These are phyloP conservation scores for Apiospora pterosperma DNA, from an alignment of 2,329 filamentous ascomycete genomes.

Conservation along the genomic window DNA sequence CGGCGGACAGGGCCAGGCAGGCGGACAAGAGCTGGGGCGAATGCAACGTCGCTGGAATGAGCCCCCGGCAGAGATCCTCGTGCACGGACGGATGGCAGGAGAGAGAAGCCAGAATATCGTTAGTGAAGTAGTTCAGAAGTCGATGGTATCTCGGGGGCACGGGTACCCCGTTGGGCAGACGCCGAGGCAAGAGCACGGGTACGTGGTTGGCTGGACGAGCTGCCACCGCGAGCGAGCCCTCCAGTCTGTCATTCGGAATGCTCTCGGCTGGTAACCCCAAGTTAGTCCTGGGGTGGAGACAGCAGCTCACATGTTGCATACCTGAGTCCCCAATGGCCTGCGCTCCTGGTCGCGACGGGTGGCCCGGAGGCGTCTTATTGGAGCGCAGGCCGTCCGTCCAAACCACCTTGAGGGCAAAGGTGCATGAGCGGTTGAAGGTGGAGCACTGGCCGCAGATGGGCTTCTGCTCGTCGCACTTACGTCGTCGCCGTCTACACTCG, in stretches of 20 bases:
- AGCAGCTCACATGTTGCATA: neutral
- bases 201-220: neutral
- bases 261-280: neutral
- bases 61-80: constrained; percentile 16
- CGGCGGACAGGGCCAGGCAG: constrained; percentile 19
- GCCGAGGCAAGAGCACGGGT: constrained; percentile 4
- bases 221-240: neutral
- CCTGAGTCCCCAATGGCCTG: neutral
- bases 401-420: constrained; percentile 15
- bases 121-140: constrained; percentile 16
- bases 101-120: constrained; percentile 18
- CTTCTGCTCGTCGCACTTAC: constrained; percentile 19
- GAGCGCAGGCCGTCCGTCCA: constrained; percentile 5
- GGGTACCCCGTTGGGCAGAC: constrained; percentile 17
- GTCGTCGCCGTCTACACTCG: constrained; percentile 18
- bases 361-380: neutral
- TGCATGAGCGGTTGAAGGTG: constrained; percentile 13
- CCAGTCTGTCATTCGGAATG: too few species aligned
- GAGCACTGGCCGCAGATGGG: constrained; percentile 16
- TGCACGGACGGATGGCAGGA: constrained; percentile 19
- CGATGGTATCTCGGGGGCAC: constrained; percentile 16
- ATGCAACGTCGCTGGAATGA: constrained; percentile 15
- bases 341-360: neutral
- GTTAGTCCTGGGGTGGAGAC: neutral
- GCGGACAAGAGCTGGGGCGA: constrained; percentile 20